Conservation (phyloP, 108 stramenopile species). For the Skeletonema marinoi region DNA sequence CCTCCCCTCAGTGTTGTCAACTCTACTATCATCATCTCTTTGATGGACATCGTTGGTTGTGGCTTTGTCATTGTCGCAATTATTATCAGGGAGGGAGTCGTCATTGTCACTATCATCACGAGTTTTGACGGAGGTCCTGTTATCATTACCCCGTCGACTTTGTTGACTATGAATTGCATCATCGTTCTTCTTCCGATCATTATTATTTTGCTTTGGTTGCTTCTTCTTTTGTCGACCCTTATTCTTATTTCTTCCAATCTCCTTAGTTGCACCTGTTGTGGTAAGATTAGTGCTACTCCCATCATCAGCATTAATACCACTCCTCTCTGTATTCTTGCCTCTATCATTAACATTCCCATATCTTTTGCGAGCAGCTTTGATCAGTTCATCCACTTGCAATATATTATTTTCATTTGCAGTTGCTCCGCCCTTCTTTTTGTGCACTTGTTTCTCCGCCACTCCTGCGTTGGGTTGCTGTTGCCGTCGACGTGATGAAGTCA, state of each 20-base stretch:
- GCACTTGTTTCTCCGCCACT: conserved; percentile 59
- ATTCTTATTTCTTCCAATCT: neutral
- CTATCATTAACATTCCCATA: neutral
- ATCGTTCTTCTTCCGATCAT: conserved; percentile 15
- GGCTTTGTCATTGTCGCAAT: neutral
- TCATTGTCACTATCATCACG: neutral
- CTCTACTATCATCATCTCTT: neutral
- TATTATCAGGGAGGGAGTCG: neutral
- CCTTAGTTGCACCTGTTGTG: conserved; percentile 14
- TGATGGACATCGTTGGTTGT: neutral
- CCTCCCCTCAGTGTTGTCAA: neutral
- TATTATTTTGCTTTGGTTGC: conserved; percentile 13
- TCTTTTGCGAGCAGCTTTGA: neutral
- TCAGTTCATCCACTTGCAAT: conserved; percentile 1
- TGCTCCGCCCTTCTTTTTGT: conserved; percentile 77
- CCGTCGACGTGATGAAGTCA: neutral
- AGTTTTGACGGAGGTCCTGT: neutral
- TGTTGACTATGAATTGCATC: neutral
- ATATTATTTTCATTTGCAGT: conserved; percentile 48
- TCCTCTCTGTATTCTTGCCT: neutral
- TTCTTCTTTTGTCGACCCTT: neutral
- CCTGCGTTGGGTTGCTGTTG: neutral
- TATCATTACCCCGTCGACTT: neutral
- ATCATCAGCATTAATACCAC: neutral
- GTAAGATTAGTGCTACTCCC: conserved; percentile 8